phyloP scores from a whole-genome alignment of 2,329 filamentous ascomycete genomes.

The Nectriaceae sp. region DNA sequence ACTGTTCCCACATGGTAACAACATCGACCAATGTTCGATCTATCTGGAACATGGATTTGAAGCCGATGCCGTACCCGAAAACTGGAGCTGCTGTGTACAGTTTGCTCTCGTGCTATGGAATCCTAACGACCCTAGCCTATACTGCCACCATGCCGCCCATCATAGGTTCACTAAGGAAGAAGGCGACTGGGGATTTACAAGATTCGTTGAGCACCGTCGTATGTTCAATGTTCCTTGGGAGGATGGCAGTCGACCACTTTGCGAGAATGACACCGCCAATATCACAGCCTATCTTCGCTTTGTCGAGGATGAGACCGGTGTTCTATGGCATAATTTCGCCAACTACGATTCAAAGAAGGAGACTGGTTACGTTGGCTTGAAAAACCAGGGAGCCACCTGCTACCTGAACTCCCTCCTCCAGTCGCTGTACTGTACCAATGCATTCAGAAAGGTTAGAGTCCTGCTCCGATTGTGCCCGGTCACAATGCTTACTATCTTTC shows the following conservation, averaged over 20 bases:
- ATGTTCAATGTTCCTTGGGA: conserved; percentile 83
- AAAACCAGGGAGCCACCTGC: conserved; percentile 94
- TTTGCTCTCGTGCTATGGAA: conserved; percentile 96
- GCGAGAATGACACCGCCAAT: conserved; percentile 76
- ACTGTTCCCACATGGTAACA: conserved; percentile 94
- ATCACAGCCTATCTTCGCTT: conserved; percentile 82
- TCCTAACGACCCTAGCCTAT: conserved; percentile 85
- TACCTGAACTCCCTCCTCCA: conserved; percentile 85
- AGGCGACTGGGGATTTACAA: conserved; percentile 98
- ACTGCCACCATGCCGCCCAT: conserved; percentile 79
- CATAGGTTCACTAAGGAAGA: conserved; percentile 97
- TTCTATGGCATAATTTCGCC: conserved; percentile 87
- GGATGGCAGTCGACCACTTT: conserved; percentile 65
- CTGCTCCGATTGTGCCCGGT: too few species aligned
- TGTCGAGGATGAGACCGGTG: conserved; percentile 84
- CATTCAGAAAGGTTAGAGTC: conserved; percentile 95
- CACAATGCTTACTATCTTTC: conserved; percentile 14
- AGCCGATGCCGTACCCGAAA: conserved; percentile 72
- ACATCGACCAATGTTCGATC: conserved; percentile 89
- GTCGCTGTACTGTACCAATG: conserved; percentile 84
- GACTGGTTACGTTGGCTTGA: conserved; percentile 93
- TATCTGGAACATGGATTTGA: conserved; percentile 96
- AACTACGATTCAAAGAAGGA: conserved; percentile 99
- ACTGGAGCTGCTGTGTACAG: conserved; percentile 96
- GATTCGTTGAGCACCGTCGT: conserved; percentile 84